Evolutionary conservation across 2,329 filamentous ascomycete genomes (phyloP), one percentile per base, ranked within the genome.

Genomic region (Tolypocladium cylindrosporum): DNA sequence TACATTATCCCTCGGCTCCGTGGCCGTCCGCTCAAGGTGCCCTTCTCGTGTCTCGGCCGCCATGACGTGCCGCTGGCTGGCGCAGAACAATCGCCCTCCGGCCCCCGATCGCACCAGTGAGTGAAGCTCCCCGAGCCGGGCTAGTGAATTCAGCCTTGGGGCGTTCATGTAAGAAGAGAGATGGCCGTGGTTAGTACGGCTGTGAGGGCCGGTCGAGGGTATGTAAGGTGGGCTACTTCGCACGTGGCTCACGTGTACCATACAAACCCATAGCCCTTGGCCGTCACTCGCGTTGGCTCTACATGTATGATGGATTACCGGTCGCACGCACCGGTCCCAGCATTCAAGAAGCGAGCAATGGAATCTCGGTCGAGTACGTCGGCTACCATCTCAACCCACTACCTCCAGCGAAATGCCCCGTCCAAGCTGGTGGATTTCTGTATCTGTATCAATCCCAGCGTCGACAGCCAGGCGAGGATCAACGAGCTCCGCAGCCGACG

Each of bases 21-120:
- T 73, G 3, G 88, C 86, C 13, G 91, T 95, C 56, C 90, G 82
- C 63, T 91, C 82, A 59, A 88, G 76, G 67, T 94, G 90, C 60
- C 58, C 55, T 58, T 59, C 16, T 51, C 48, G 40, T 31, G 34
- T 19, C 43, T 36, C 11, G 13, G 48, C 53, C 10, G 57, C 37
- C 45, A 40, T 55, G 14, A 14, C 31, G 48, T 14, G 31, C 11
- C 31, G 31, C 31, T 37, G 48, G 48, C 48, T 14, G 48, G 31
- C 6, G 48, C 31, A 21, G 13, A 21, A 21, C 31, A 37, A 37
- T 21, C 31, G 48, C 6, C 48, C n/a, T 21, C 48, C 31, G 13
- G 19, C 19, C 34, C 48, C 10, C 9, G 19, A 52, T 36, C 9
- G 31, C 31, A 31, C 31, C 2, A 11, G 11, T 36, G 31, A 21